Evolutionary conservation across 1,284 basidiomycete species (phyloP), one percentile per base, ranked within the genome.

Genomic region (Polyporus tsugae): DNA sequence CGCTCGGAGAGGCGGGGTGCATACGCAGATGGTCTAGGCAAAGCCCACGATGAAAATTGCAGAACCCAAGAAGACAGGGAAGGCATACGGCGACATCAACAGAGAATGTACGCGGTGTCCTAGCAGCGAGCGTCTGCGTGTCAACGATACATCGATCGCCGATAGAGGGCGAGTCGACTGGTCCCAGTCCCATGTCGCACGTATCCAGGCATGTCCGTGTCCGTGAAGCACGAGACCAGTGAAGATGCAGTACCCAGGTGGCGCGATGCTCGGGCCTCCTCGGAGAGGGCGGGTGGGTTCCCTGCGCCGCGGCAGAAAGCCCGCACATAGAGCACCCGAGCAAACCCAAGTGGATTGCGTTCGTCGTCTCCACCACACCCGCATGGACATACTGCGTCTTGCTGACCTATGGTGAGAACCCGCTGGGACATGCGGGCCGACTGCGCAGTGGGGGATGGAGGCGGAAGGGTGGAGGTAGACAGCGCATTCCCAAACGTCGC

Each of bases 51-150:
- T 39, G 25, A 60, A n/a, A 29, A 60, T 60, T 11, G 25, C 58
- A 39, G 58, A 39, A 39, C n/a, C 55, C 35, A 3, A 2, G 55
- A 58, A 58, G 55, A 38, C 35, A 7, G 19, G 55, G 36, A 58
- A 58, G 15, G 19, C 55, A 13, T 22, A 38, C 55, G 55, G 55
- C 38, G 36, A 60, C 39, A 60, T 60, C 46, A 22, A 22, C 39
- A 41, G 38, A 38, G 9, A 39, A 25, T 29, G 35, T 17, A n/a
- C 5, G 39, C 58, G 58, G 58, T 41, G 35, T 42, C 58, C 38
- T 42, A 60, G 39, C 39, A 41, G 58, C 58, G 22, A 25, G 25
- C 4, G 58, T 41, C 22, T 13, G 39, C 36, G 38, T n/a, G 38
- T 39, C 39, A 15, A 39, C 10, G 58, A 25, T 15, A 25, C 38